Conservation (phyloP, 176 grass and related monocot genomes). For the Phyllostachys edulis region DNA sequence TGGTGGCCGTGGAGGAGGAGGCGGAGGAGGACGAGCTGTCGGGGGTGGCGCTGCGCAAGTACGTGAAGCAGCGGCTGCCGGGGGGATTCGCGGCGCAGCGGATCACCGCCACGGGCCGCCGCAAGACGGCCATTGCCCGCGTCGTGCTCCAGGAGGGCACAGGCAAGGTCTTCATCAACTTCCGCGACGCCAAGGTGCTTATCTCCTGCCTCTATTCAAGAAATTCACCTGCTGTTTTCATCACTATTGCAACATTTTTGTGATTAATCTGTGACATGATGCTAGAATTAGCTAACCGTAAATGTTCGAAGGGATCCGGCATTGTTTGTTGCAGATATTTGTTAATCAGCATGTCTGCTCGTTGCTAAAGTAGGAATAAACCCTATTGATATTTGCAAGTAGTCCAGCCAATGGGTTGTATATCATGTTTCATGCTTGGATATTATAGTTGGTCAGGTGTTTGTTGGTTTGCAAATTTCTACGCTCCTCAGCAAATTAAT, state of each 20-base stretch:
- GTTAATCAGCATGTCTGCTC: background rate
- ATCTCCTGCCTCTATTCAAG: background rate
- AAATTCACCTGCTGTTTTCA: background rate
- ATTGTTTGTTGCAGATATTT: background rate
- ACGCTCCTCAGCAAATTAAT: too few relatives aligned
- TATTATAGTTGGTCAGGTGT: background rate
- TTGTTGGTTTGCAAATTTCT: background rate
- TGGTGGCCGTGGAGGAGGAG: constrained; percentile 39
- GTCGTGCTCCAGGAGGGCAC: constrained; percentile 93
- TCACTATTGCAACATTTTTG: background rate
- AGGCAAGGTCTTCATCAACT: constrained; percentile 93
- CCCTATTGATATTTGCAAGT: background rate
- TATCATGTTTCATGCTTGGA: background rate
- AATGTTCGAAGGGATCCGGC: background rate
- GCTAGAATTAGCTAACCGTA: background rate
- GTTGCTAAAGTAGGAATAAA: background rate
- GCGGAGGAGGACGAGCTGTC: constrained; percentile 38
- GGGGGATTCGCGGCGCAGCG: constrained; percentile 90
- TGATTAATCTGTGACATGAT: background rate
- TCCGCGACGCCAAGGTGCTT: constrained; percentile 76
- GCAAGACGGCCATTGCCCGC: constrained; percentile 80
- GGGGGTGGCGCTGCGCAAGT: constrained; percentile 54
- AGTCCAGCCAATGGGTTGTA: background rate
- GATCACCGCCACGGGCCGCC: constrained; percentile 81
- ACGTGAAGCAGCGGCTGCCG: constrained; percentile 76